Conservation (phyloP, 768 basidiomycete species). For the Cystoderma amianthinum region DNA sequence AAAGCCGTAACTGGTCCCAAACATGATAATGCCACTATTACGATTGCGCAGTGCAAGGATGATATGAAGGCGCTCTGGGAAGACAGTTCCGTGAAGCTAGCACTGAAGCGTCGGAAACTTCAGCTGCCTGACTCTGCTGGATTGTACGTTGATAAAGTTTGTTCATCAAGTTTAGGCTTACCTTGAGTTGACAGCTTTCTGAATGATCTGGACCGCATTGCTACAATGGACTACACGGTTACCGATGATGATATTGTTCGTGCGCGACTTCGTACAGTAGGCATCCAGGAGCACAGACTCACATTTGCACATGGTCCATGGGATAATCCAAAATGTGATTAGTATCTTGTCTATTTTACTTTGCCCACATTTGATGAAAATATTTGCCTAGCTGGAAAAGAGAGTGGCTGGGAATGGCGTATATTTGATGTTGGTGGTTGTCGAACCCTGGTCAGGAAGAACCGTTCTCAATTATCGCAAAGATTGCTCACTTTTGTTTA, state of each 20-base stretch:
- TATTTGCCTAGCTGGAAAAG: slow-evolving; percentile 16
- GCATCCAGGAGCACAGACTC: slow-evolving; percentile 61
- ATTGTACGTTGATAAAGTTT: slow-evolving; percentile 40
- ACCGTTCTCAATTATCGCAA: slow-evolving; percentile 1
- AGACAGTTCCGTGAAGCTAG: slow-evolving; percentile 42
- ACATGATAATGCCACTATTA: slow-evolving; percentile 32
- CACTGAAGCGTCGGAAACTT: slow-evolving; percentile 38
- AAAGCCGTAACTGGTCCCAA: slow-evolving; percentile 2
- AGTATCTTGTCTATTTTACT: slow-evolving; percentile 2
- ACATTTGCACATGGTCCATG: slow-evolving; percentile 36
- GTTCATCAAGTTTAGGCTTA: slow-evolving; percentile 1
- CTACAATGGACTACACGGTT: slow-evolving; percentile 51
- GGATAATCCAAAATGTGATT: slow-evolving; percentile 24
- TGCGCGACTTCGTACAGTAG: slow-evolving; percentile 62
- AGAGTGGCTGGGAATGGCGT: slow-evolving; percentile 50
- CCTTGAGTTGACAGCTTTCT: slow-evolving; percentile 45
- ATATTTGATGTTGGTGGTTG: slow-evolving; percentile 78
- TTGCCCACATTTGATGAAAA: neutral
- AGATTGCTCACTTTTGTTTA: slow-evolving; percentile 8
- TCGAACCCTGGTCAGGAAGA: slow-evolving; percentile 55
- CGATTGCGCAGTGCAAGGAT: slow-evolving; percentile 52
- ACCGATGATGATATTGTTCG: slow-evolving; percentile 70
- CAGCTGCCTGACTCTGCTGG: slow-evolving; percentile 57
- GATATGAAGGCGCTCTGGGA: slow-evolving; percentile 62
- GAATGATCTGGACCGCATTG: slow-evolving; percentile 60